These are phyloP conservation scores for Dendrobium chrysotoxum DNA, from an alignment of 106 monocot species.

Conservation along the genomic window DNA sequence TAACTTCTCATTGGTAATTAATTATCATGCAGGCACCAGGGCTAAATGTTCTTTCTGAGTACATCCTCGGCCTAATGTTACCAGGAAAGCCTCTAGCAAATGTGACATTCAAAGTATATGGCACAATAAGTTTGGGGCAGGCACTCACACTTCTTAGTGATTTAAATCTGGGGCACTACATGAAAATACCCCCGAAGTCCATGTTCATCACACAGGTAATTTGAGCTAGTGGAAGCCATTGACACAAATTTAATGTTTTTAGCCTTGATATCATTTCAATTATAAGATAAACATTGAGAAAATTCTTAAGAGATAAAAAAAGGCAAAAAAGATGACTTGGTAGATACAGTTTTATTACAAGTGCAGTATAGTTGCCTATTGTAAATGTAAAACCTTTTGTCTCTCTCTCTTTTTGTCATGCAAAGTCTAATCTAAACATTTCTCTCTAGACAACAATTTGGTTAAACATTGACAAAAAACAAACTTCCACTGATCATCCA, in stretches of 20 bases:
- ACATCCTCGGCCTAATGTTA: conserved; percentile 16
- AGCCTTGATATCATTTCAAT: not conserved
- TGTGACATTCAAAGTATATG: conserved; percentile 27
- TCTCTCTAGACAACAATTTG: too few relatives aligned
- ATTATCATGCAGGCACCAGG: not conserved
- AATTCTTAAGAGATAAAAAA: not conserved
- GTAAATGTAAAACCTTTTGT: too few relatives aligned
- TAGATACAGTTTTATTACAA: not conserved
- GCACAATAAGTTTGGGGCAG: conserved; percentile 26
- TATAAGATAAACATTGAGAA: not conserved
- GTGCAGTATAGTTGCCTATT: too few relatives aligned
- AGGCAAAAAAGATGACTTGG: not conserved
- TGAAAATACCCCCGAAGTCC: conserved; percentile 29
- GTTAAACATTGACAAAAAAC: too few relatives aligned
- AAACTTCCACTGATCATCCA: too few relatives aligned
- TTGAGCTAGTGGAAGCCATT: not conserved
- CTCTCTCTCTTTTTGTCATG: too few relatives aligned
- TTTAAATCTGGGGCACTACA: conserved; percentile 28
- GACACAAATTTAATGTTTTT: not conserved
- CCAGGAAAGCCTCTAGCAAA: conserved; percentile 28
- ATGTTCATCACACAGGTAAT: conserved; percentile 29
- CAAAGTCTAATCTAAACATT: too few relatives aligned
- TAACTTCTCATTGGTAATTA: not conserved
- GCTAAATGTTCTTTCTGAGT: conserved; percentile 6
- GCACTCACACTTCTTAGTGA: conserved; percentile 16